These are phyloP conservation scores for Tricholoma sp. DNA, from an alignment of 768 basidiomycete genomes.

Conservation along the genomic window DNA sequence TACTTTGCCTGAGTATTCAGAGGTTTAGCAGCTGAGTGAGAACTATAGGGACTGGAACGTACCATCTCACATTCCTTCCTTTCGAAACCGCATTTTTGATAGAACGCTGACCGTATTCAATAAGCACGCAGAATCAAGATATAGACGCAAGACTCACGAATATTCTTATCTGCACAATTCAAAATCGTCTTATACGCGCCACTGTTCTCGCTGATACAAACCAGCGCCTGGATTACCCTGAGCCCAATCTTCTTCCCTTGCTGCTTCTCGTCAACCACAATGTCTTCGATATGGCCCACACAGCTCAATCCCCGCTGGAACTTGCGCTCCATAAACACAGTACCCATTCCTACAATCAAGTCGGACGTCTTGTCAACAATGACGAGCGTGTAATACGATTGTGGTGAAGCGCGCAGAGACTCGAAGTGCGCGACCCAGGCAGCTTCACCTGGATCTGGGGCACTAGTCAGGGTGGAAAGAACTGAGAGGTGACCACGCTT, in stretches of 20 bases:
- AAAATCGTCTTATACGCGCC: constrained; percentile 97
- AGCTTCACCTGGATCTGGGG: constrained; percentile 57
- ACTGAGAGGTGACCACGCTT: constrained; percentile 77
- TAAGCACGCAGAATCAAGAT: constrained; percentile 5
- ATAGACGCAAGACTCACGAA: constrained; percentile 47
- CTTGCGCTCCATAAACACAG: constrained; percentile 89
- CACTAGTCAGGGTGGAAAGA: constrained; percentile 71
- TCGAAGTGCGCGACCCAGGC: constrained; percentile 72
- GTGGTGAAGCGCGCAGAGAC: constrained; percentile 43
- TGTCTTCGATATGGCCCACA: constrained; percentile 97
- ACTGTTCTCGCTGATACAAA: constrained; percentile 70
- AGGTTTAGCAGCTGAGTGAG: constrained; percentile 1
- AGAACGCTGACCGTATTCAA: constrained; percentile 63
- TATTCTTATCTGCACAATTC: constrained; percentile 88
- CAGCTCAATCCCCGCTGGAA: constrained; percentile 82
- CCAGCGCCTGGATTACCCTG: constrained; percentile 82
- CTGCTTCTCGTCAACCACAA: constrained; percentile 81
- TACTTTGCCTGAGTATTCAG: constrained; percentile 50
- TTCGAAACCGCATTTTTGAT: constrained; percentile 90
- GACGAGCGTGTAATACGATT: constrained; percentile 82
- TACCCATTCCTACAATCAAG: constrained; percentile 77
- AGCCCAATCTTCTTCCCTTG: constrained; percentile 92
- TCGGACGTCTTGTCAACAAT: constrained; percentile 73
- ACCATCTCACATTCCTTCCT: constrained; percentile 97
- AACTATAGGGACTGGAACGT: constrained; percentile 13